Evolutionary conservation across 768 basidiomycete genomes (phyloP), one percentile per base, ranked within the genome.

Genomic region (Kwoniella pini): DNA sequence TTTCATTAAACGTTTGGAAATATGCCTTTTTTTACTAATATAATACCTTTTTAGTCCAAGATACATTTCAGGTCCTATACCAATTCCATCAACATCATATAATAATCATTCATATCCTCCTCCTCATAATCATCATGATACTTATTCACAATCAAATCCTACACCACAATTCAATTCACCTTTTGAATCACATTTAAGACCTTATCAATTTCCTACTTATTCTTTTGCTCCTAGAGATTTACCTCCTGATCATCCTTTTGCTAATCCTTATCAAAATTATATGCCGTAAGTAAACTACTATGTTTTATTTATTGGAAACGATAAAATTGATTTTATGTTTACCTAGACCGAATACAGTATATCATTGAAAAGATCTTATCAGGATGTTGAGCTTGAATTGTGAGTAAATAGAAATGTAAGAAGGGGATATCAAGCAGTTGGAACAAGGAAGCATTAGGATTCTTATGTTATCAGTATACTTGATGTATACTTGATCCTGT

Each of bases 221-320:
- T 55, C 54, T 10, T 55, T 55, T 28, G 54, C 26, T 30, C 40
- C 40, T 43, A 44, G 28, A 19, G 54, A 40, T 44, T 33, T 55
- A 33, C 54, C 54, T 17, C 42, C 54, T 5, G 54, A 42, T 19
- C 54, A 55, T 44, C 54, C 54, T 19, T 55, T 55, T 42, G 54
- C 54, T n/a, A 55, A 55, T 55, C 54, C 54, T 0, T 55, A 55
- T 55, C 21, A 22, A 19, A n/a, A 24, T 10, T 55, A 55, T 44
- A 55, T 55, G 54, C 54, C 54, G 54, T 55, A 21, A 55, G 54
- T 55, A 21, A 12, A 7, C 45, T 36, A 7, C 33, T 15, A 36
- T 36, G 15, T 36, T 36, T 36, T 7, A 36, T 36, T 15, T 36
- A 7, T 36, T 36, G 9, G 33, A 7, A 9, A 9, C 33, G 15